Base-by-base conservation (phyloP, 139 green algal genomes). In the Mesotaenium endlicherianum region DNA sequence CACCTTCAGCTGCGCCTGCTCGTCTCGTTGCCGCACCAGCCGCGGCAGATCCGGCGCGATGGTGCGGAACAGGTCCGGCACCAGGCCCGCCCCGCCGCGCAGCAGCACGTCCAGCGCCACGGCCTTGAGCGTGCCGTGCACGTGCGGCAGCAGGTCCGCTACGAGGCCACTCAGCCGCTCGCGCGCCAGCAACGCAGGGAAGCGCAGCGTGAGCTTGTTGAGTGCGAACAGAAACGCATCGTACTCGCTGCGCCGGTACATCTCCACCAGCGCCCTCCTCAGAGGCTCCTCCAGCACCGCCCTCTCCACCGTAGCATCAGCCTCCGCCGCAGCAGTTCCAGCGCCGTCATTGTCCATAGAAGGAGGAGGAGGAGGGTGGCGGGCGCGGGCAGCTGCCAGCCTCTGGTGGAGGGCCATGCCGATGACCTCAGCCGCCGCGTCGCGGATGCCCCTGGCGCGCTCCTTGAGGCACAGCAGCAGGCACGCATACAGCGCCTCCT, bases 351-450 rank as follows among this genome's bases (percentile, higher is more conserved):
- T n/a, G n/a, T n/a, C n/a, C n/a, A n/a, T n/a, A n/a, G n/a, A n/a
- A n/a, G n/a, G n/a, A n/a, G n/a, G n/a, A n/a, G n/a, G n/a, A n/a
- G n/a, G n/a, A n/a, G n/a, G n/a, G n/a, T n/a, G n/a, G n/a, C n/a
- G n/a, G n/a, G n/a, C n/a, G n/a, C n/a, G n/a, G n/a, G n/a, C n/a
- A n/a, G n/a, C n/a, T n/a, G n/a, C n/a, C 4, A 38, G 17, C 36
- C 75, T 77, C 55, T 81, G 34, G 39, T 31, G 39, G 31, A 82
- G 43, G 14, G 26, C 16, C 4, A 78, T 41, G 17, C 75, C 75
- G 30, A 82, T 81, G 3, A 82, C 75, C 58, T 82, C 75, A 36
- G 17, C 75, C 17, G 75, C 75, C 53, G 75, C 50, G 70, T 82
- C 75, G 26, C 14, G 71, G 3, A 82, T 6, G 34, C 38, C 75